Percentiles rank a stretch among this genome's conserved stretches.
phyloP scores from a whole-genome alignment of 2,329 filamentous ascomycete genomes.

The Blastomyces parvus region DNA sequence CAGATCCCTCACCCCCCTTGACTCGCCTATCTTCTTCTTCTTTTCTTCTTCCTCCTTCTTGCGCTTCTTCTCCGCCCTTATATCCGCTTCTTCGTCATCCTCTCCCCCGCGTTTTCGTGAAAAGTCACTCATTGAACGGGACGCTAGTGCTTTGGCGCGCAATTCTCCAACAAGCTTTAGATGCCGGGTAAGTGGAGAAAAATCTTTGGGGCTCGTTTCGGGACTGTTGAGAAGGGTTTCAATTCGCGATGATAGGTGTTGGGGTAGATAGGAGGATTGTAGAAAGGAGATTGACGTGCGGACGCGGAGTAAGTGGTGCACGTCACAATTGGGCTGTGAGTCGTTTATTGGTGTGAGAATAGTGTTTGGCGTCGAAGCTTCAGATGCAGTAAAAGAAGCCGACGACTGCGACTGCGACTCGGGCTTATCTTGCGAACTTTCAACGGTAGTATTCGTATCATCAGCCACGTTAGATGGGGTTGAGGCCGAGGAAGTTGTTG shows the following conservation, averaged over 20 bases:
- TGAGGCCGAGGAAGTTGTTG: constrained; percentile 24
- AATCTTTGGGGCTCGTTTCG: constrained; percentile 47
- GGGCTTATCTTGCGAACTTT: constrained; percentile 22
- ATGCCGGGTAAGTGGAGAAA: constrained; percentile 61
- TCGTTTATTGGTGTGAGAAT: constrained; percentile 28
- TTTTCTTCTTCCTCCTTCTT: constrained; percentile 88
- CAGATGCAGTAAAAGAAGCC: constrained; percentile 30
- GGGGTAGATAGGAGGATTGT: constrained; percentile 40
- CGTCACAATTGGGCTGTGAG: constrained; percentile 18
- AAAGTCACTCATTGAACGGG: constrained; percentile 48
- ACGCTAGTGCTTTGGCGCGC: constrained; percentile 59
- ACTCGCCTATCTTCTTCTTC: constrained; percentile 65
- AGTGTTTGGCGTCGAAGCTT: constrained; percentile 31
- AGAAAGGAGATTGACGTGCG: constrained; percentile 44
- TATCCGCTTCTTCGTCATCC: constrained; percentile 32
- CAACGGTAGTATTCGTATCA: constrained; percentile 21
- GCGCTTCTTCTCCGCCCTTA: constrained; percentile 67
- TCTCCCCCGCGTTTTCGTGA: constrained; percentile 34
- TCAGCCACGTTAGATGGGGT: constrained; percentile 19
- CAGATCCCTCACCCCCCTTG: constrained; percentile 65
- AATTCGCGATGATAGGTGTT: constrained; percentile 30
- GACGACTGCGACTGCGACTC: constrained; percentile 28
- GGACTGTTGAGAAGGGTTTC: constrained; percentile 29
- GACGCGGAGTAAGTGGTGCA: constrained; percentile 39
- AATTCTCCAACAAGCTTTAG: constrained; percentile 56